Evolutionary conservation across 495 filamentous ascomycete genomes (phyloP).

Genomic region (Penicillium macrosclerotiorum): DNA sequence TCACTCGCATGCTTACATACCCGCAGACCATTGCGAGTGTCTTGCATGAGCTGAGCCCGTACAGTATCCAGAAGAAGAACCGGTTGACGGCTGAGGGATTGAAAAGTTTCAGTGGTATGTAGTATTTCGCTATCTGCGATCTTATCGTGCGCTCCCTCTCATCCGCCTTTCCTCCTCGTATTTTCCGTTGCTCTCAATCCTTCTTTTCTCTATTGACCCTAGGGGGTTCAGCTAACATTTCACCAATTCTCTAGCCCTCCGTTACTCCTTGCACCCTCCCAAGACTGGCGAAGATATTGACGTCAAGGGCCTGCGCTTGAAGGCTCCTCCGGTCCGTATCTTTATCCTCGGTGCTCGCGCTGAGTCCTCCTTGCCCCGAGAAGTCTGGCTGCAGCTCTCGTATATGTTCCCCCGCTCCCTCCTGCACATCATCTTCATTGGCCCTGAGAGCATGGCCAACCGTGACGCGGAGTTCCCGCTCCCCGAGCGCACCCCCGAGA

Average conservation of each 20-base stretch:
- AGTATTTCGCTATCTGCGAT: neutral
- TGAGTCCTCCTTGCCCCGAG: constrained; percentile 90
- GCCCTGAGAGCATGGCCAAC: constrained; percentile 90
- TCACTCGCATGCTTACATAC: constrained; percentile 89
- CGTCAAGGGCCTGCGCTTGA: constrained; percentile 75
- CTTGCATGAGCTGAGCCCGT: constrained; percentile 90
- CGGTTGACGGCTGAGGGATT: constrained; percentile 83
- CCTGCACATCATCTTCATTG: constrained; percentile 85
- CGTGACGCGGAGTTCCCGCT: constrained; percentile 88
- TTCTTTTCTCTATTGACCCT: neutral
- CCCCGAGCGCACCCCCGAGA: constrained; percentile 73
- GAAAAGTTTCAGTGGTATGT: constrained; percentile 85
- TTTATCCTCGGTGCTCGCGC: constrained; percentile 95
- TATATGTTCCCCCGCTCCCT: constrained; percentile 81
- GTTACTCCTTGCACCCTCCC: constrained; percentile 90
- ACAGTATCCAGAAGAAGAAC: constrained; percentile 67
- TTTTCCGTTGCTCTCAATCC: too few relatives aligned
- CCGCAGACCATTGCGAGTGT: constrained; percentile 88
- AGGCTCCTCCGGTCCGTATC: constrained; percentile 81
- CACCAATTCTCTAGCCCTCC: constrained; percentile 59
- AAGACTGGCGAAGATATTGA: constrained; percentile 68
- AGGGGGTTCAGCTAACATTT: neutral
- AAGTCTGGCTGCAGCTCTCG: constrained; percentile 88
- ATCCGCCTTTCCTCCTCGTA: too few relatives aligned
- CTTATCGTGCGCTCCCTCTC: too few relatives aligned